Evolutionary conservation across 129 eudicot species (phyloP).

Genomic region (Pulicaria dysenterica): DNA sequence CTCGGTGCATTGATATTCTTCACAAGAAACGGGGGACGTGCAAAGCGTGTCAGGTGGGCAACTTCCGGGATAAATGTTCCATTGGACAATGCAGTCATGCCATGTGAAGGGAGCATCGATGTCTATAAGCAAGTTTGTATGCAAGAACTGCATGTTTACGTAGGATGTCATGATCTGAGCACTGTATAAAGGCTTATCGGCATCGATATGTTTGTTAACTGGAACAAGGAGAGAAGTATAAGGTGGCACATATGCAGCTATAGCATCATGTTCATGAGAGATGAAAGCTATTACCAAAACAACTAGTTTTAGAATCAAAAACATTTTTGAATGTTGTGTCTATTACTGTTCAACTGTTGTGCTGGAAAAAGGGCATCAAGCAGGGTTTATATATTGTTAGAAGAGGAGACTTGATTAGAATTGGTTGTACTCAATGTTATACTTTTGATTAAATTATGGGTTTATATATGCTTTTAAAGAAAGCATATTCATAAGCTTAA

Average conservation of each 20-base stretch:
- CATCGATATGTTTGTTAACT: conserved; percentile 9
- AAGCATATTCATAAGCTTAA: no score
- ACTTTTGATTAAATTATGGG: no score
- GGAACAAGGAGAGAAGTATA: conserved; percentile 18
- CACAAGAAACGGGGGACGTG: background rate
- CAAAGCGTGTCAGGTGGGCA: background rate
- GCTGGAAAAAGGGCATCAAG: background rate
- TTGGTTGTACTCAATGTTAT: no score
- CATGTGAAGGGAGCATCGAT: conserved; percentile 26
- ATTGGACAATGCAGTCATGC: conserved; percentile 6
- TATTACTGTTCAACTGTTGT: background rate
- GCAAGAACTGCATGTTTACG: background rate
- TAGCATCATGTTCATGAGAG: background rate
- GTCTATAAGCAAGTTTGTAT: conserved; percentile 27
- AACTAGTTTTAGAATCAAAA: background rate
- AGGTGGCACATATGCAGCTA: background rate
- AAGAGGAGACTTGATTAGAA: background rate
- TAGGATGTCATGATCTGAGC: conserved; percentile 1
- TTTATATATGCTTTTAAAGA: no score
- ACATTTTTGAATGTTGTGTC: background rate
- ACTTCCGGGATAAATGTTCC: background rate
- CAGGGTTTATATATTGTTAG: background rate
- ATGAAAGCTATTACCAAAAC: conserved; percentile 11
- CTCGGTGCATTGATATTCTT: background rate
- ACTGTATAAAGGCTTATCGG: conserved; percentile 9